Conservation (phyloP, 2,329 filamentous ascomycete species). For the Mycosphaerella arachidis region DNA sequence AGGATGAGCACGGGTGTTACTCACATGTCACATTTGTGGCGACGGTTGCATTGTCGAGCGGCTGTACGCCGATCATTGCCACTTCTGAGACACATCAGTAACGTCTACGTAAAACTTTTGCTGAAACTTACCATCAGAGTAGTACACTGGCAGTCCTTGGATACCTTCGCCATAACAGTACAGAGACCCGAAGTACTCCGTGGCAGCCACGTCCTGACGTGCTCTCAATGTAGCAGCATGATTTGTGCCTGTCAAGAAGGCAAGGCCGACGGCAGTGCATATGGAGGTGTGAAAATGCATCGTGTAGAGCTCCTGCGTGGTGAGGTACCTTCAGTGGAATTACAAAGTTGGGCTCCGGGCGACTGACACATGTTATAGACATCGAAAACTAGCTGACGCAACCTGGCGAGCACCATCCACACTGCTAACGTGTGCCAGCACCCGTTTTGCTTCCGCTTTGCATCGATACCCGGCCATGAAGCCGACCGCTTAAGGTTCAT, state of each 20-base stretch:
- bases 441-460: not conserved
- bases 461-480: not conserved
- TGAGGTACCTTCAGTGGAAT: not conserved
- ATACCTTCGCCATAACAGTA: constrained; percentile 3
- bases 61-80: not conserved
- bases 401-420: not conserved
- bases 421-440: not conserved
- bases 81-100: not conserved
- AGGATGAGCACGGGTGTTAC: not conserved
- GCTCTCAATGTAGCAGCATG: not conserved
- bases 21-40: constrained; percentile 5
- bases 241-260: not conserved
- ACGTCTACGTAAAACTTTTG: not conserved
- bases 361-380: not conserved
- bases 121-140: not conserved
- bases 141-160: not conserved
- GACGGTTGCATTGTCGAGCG: not conserved
- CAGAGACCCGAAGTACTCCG: not conserved
- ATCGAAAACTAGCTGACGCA: not conserved
- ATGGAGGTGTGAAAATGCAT: not conserved
- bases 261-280: not conserved
- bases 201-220: not conserved
- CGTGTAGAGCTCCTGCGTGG: not conserved
- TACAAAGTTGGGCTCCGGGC: not conserved
- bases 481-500: not conserved